Percentiles rank a stretch among this genome's conserved stretches.
phyloP scores from a whole-genome alignment of 2,329 filamentous ascomycete genomes.

The Escovopsis sp. region DNA sequence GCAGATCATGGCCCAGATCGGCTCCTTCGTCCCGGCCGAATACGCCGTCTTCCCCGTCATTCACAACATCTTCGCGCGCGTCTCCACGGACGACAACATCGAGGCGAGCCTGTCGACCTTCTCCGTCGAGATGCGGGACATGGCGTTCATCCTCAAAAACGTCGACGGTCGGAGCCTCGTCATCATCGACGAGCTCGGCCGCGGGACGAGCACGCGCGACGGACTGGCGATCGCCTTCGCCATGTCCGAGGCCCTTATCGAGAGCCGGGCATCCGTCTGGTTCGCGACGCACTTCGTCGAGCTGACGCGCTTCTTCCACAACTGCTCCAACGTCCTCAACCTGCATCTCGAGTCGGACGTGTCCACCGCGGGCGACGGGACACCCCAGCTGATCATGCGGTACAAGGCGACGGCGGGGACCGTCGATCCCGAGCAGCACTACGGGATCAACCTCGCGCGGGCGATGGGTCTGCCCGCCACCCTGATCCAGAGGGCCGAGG shows the following conservation, averaged over 20 bases:
- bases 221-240: slow-evolving; percentile 80
- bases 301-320: slow-evolving; percentile 57
- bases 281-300: slow-evolving; percentile 91
- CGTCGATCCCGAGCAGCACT: slow-evolving; percentile 50
- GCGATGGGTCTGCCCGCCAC: slow-evolving; percentile 54
- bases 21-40: slow-evolving; percentile 74
- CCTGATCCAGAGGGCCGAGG: slow-evolving; percentile 53
- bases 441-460: slow-evolving; percentile 69
- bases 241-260: slow-evolving; percentile 74
- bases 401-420: slow-evolving; percentile 68
- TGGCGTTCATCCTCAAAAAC: slow-evolving; percentile 79
- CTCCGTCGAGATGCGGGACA: slow-evolving; percentile 88
- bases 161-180: slow-evolving; percentile 61
- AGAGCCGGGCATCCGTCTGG: slow-evolving; percentile 67
- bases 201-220: slow-evolving; percentile 79
- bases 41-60: slow-evolving; percentile 71
- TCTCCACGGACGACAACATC: slow-evolving; percentile 75
- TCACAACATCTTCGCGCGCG: slow-evolving; percentile 70
- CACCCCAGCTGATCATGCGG: slow-evolving; percentile 62
- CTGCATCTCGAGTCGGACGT: slow-evolving; percentile 65
- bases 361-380: slow-evolving; percentile 29
- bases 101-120: slow-evolving; percentile 90
- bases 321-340: slow-evolving; percentile 66
- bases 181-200: slow-evolving; percentile 82
- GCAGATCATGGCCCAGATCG: slow-evolving; percentile 86